These are phyloP conservation scores for Colletotrichum brevisporum DNA, from an alignment of 2,329 filamentous ascomycete genomes.

Conservation along the genomic window DNA sequence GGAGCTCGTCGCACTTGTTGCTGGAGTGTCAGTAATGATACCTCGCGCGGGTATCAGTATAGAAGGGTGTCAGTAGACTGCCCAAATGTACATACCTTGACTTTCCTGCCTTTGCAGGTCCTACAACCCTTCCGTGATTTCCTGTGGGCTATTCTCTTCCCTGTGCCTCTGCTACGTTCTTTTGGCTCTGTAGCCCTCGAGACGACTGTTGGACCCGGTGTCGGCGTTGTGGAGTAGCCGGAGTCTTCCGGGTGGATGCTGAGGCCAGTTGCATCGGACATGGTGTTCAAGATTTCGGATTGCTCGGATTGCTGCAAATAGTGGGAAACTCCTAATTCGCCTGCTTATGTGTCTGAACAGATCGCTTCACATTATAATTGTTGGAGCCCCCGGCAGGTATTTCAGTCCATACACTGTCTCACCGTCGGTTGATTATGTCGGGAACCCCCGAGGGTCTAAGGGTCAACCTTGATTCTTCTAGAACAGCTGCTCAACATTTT, in stretches of 20 bases:
- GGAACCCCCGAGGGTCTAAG: too few relatives aligned
- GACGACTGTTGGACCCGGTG: neutral
- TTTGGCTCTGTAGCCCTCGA: neutral
- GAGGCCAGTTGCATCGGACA: neutral
- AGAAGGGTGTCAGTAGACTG: too few relatives aligned
- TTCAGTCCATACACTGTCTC: too few relatives aligned
- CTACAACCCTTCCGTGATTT: conserved; percentile 4
- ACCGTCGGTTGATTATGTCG: too few relatives aligned
- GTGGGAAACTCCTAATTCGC: neutral
- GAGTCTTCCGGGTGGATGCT: conserved; percentile 1
- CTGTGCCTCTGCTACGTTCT: neutral
- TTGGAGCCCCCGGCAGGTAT: too few relatives aligned
- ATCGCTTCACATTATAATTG: too few relatives aligned
- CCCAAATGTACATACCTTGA: conserved; percentile 11
- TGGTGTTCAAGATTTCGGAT: neutral
- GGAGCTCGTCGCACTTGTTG: conserved; percentile 23
- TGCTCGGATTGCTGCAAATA: neutral
- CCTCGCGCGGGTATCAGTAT: neutral
- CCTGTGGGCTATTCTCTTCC: conserved; percentile 8
- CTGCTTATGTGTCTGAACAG: neutral
- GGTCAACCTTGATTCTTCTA: too few relatives aligned
- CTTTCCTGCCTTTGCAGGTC: conserved; percentile 13
- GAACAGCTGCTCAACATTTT: too few relatives aligned
- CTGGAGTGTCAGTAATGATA: neutral
- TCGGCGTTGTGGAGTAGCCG: conserved; percentile 7